These are phyloP conservation scores for Globisporangium cystogenes DNA, from an alignment of 352 stramenopile species.

Conservation along the genomic window DNA sequence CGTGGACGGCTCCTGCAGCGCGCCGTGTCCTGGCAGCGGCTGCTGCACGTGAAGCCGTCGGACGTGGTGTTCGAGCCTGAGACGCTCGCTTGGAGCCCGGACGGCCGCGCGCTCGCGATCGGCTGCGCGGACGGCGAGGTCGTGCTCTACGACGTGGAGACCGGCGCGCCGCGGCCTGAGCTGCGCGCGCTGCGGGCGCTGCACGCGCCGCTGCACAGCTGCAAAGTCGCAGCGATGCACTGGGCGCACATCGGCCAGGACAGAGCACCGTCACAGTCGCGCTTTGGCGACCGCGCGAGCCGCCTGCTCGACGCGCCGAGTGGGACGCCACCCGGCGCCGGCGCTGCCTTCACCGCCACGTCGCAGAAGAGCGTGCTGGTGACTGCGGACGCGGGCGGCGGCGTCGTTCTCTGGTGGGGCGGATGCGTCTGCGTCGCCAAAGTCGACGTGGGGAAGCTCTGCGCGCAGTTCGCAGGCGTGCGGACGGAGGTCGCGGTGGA, in stretches of 20 bases:
- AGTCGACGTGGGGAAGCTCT: conserved; percentile 29
- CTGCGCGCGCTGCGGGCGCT: conserved; percentile 16
- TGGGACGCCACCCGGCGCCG: background rate
- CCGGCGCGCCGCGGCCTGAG: conserved; percentile 24
- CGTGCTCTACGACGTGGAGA: conserved; percentile 64
- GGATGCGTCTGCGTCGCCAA: conserved; percentile 41
- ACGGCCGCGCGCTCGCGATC: conserved; percentile 59
- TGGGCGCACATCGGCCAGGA: conserved; percentile 17
- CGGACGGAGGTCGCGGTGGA: conserved; percentile 23
- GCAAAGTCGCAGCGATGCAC: conserved; percentile 50
- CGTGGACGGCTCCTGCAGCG: conserved; percentile 24
- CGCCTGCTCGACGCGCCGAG: conserved; percentile 21
- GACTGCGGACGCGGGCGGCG: conserved; percentile 33
- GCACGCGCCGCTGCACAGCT: conserved; percentile 31
- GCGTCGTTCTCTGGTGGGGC: conserved; percentile 58
- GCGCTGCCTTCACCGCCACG: background rate
- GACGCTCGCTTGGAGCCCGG: conserved; percentile 54
- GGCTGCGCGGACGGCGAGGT: conserved; percentile 66
- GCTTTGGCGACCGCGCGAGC: conserved; percentile 27
- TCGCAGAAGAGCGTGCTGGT: conserved; percentile 22
- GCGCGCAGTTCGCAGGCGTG: conserved; percentile 17
- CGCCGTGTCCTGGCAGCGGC: conserved; percentile 68
- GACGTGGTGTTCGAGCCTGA: conserved; percentile 51
- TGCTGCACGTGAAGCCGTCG: conserved; percentile 63
- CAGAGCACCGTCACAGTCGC: background rate